Base-by-base conservation (phyloP, 345 rosid genomes). In the Linum lewisii region DNA sequence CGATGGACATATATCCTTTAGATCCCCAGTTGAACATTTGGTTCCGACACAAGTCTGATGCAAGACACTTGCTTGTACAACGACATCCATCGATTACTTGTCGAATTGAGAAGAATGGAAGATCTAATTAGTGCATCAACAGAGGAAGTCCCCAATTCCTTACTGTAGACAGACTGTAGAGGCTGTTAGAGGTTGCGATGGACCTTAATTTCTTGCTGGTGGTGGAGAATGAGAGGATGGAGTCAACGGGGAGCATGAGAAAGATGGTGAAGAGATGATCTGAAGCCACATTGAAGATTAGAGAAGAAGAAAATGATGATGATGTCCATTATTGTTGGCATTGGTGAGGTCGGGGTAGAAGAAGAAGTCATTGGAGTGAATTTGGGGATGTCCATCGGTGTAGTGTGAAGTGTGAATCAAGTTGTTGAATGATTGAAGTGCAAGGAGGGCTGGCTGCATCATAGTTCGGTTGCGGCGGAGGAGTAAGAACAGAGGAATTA, bases 221-320 rank as follows among this genome's bases (percentile, higher is more conserved):
- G 82, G 72, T 71, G 53, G 87, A 62, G 76, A 91, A 83, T 45
- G 83, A 82, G 29, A 88, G 72, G 65, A 88, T 62, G 32, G 96
- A 91, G 56, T 84, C 93, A 4, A 80, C 32, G 5, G 96, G 98
- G 21, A 92, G 88, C 54, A 80, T 79, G 56, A 88, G 88, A 73
- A 91, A 51, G 83, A 84, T 78, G 20, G 87, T 63, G 22, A 82
- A 78, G 66, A 90, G 81, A 64, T 90, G 91, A 79, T 90, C 90
- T 51, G 75, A 71, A 15, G 86, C 68, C 57, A 85, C 37, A 47
- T 68, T 72, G 16, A 60, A 20, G n/a, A 87, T 73, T 1, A 13
- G 21, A 6, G 60, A n/a, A 7, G 60, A 32, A 9, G 60, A 57
- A 19, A 75, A 66, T 1, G 22, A 10, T 25, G 60, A 32, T 26